phyloP scores from a whole-genome alignment of 1,284 basidiomycete species.

The Sanghuangporus baumii region DNA sequence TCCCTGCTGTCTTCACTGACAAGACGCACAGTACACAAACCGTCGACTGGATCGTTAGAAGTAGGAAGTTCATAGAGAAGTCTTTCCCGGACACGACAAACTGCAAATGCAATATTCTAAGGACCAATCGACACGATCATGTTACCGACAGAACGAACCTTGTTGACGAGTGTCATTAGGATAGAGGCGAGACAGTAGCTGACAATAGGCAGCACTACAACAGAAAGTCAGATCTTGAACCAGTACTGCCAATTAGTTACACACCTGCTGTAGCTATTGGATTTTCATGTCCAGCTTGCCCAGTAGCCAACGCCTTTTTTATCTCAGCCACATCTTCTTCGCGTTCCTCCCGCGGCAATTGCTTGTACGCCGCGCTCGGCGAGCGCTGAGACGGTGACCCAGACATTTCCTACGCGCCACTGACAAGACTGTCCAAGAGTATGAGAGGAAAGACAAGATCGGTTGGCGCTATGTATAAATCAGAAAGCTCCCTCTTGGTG shows the following conservation, averaged over 20 bases:
- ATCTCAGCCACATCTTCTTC: conserved; percentile 51
- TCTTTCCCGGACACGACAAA: conserved; percentile 91
- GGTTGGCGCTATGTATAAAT: no score
- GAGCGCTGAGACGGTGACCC: conserved; percentile 12
- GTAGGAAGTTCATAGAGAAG: conserved; percentile 97
- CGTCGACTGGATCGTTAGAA: conserved; percentile 86
- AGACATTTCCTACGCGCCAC: not conserved
- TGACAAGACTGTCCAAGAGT: not conserved
- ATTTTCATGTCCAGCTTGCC: conserved; percentile 33
- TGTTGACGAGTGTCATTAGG: conserved; percentile 97
- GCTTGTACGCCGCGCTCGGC: conserved; percentile 11
- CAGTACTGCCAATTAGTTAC: conserved; percentile 17
- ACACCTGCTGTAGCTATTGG: conserved; percentile 32
- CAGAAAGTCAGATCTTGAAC: conserved; percentile 17
- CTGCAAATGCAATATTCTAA: conserved; percentile 33
- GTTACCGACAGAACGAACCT: conserved; percentile 47
- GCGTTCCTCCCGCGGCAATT: conserved; percentile 8
- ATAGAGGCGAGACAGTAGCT: conserved; percentile 95
- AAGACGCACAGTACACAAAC: conserved; percentile 82
- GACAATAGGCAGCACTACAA: conserved; percentile 69
- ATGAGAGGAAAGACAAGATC: no score
- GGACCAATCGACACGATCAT: conserved; percentile 5
- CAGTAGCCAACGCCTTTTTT: conserved; percentile 58
- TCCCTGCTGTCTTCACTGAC: conserved; percentile 68
- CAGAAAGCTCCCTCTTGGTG: not conserved